Base-by-base conservation (phyloP, 192 early-diverging fungal genomes). In the Phlyctochytrium bullatum region DNA sequence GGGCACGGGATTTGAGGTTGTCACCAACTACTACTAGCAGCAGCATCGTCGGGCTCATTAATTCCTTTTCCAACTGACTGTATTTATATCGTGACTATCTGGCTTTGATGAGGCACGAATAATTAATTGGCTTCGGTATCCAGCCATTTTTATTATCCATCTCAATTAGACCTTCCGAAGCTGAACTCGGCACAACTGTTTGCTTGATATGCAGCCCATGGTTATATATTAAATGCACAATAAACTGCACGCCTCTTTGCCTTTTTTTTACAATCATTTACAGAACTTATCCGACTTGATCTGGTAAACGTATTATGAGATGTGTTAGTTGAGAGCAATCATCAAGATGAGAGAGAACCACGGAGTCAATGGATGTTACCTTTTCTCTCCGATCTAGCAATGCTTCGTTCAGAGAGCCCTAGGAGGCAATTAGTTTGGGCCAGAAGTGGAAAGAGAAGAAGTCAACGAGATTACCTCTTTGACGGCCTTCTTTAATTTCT, bases 281-380 rank as follows among this genome's bases (percentile, higher is more conserved):
- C 91, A 91, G 66, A 91, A 90, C 36, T 90, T 89, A 76, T 93
- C 92, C 16, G 87, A 84, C 63, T 93, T 93, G 27, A 92, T 72
- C 76, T 66, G 32, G 4, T 23, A 27, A 17, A 17, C 2, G 25
- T 25, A 52, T 24, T n/a, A 52, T 47, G 40, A 47, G 20, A 14
- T 47, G 40, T 20, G 20, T 47, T 51, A 56, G 50, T 27, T 27
- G 16, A 52, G 29, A 24, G 25, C 14, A 34, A 12, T 29, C 16
- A 61, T 20, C 17, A 4, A 34, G 3, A 17, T 32, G 6, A 61
- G 23, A 16, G 10, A 6, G 57, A 6, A 16, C 12, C 57, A 58
- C 10, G 30, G 14, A 58, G 6, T 58, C 24, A 61, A 23, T 40
- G 47, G 51, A 52, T 52, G 3, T 10, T 12, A 66, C 65, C 65